Evolutionary conservation across 768 basidiomycete species (phyloP), one percentile per base, ranked within the genome.

Genomic region (Auricularia sp.): DNA sequence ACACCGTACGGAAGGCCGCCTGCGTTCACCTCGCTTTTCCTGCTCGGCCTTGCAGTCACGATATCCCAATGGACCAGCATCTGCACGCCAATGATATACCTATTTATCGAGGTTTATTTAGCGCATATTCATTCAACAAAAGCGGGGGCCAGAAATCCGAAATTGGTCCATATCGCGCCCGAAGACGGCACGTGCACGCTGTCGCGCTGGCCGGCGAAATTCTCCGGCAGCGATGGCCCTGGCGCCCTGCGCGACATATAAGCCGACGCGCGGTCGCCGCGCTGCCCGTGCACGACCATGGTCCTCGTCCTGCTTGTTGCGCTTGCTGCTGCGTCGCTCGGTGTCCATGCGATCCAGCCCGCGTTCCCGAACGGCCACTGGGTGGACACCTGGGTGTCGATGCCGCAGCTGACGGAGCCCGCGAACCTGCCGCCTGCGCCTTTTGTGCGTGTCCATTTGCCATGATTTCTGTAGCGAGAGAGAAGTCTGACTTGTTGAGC

Each of bases 351-450:
- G 11, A 21, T 21, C 18, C 47, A 18, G 10, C 47, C 47, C 5
- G 29, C 23, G 4, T n/a, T 63, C 44, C 53, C 44, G 7, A 36
- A 39, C 18, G 69, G 69, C 1, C 71, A 73, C 60, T 74, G 73
- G 73, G 69, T 74, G 44, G 70, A 70, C 47, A 70, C 69, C 23
- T 74, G 73, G 73, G 63, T 67, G 35, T 43, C 72, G 16, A 74
- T 74, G 73, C 73, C 73, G 8, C 73, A 74, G 61, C 65, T 74
- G 53, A 72, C 71, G 11, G 73, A 74, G 67, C 63, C 69, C 11
- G 66, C 71, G 35, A 74, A 74, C 68, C 69, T 74, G 1, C 72
- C 73, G 2, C 67, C 67, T 8, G 67, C 70, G 23, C 71, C 71
- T 1, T 73, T 72, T 65, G 62, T 67, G 29, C 23, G 56, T 56